Conservation (phyloP, 1,284 basidiomycete genomes). For the Entoloma clypeatum region DNA sequence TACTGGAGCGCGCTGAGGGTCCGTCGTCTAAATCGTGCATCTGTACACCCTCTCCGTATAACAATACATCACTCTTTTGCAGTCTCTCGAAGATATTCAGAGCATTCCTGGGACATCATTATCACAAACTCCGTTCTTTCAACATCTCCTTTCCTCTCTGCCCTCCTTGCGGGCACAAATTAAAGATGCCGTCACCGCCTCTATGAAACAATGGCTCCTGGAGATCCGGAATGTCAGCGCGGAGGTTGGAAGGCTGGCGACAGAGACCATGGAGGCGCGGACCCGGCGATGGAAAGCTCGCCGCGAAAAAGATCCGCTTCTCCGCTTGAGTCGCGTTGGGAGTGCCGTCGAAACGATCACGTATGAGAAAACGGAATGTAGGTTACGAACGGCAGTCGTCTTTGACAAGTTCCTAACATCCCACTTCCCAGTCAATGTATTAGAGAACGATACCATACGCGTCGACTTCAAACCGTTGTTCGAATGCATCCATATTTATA, state of each 20-base stretch:
- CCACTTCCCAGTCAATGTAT: conserved; percentile 68
- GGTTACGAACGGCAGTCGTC: conserved; percentile 28
- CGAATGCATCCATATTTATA: conserved; percentile 97
- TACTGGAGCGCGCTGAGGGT: conserved; percentile 97
- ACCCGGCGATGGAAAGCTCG: conserved; percentile 82
- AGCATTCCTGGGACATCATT: conserved; percentile 87
- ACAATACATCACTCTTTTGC: conserved; percentile 23
- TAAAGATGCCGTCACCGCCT: conserved; percentile 90
- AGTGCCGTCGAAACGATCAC: conserved; percentile 93
- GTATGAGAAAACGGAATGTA: conserved; percentile 94
- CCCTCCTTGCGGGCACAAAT: conserved; percentile 88
- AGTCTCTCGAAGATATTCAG: conserved; percentile 94
- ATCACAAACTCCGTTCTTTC: conserved; percentile 91
- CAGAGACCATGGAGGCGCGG: conserved; percentile 87
- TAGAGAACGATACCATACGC: conserved; percentile 84
- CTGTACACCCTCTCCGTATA: conserved; percentile 26
- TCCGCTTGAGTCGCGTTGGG: conserved; percentile 82
- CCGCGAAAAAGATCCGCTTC: conserved; percentile 73
- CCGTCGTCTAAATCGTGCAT: conserved; percentile 41
- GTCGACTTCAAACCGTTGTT: conserved; percentile 96
- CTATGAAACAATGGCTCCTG: conserved; percentile 96
- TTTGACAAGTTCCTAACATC: conserved; percentile 2
- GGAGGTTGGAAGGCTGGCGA: conserved; percentile 83
- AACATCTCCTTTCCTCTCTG: conserved; percentile 86
- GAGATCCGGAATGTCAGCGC: conserved; percentile 90